Base-by-base conservation (phyloP, 2,329 filamentous ascomycete genomes). In the Graphilbum sp. region DNA sequence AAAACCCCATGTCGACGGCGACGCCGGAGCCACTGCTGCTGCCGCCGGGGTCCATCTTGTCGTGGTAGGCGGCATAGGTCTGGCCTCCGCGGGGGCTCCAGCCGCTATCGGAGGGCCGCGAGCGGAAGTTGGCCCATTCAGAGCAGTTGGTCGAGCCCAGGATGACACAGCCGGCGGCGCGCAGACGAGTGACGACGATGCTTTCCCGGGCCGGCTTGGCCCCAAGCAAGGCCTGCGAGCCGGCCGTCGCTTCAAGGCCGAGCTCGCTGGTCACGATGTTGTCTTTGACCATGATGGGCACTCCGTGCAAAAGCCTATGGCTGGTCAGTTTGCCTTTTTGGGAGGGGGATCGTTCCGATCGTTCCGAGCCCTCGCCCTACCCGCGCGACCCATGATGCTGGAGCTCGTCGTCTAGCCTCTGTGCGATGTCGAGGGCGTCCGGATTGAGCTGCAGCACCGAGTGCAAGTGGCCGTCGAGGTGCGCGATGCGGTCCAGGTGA, bases 1-100 rank as follows among this genome's bases (percentile, higher is more conserved):
- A 69, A 2, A 80, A 61, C 1, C 73, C 76, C 18, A 80, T 52
- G 23, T 70, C 69, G 19, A 63, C 64, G 6, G 66, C 59, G 0
- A 81, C 76, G 31, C 61, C 76, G 46, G 66, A 74, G 1, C 74
- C 78, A 41, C 63, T 70, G 5, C 68, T 74, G 44, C 69, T 75
- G 11, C 74, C 74, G 37, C 58, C 64, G 0, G 77, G 75, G 47
- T 44, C 41, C 32, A 40, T 40, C 5, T 17, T 21, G 4, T 16
- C 24, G 16, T 44, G 36, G 34, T 46, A 47, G 16, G 43, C 42
- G 11, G 24, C 44, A 16, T 34, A 39, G 2, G 43, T 44, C 41
- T 47, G 45, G 18, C 45, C 45, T 6, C 41, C 42, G 15, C 42
- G 42, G 5, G 45, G 29, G 17, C 45, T 46, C 42, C 42, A 47